Evolutionary conservation across 2,329 filamentous ascomycete species (phyloP).

Genomic region (Magnaporthiopsis poae): DNA sequence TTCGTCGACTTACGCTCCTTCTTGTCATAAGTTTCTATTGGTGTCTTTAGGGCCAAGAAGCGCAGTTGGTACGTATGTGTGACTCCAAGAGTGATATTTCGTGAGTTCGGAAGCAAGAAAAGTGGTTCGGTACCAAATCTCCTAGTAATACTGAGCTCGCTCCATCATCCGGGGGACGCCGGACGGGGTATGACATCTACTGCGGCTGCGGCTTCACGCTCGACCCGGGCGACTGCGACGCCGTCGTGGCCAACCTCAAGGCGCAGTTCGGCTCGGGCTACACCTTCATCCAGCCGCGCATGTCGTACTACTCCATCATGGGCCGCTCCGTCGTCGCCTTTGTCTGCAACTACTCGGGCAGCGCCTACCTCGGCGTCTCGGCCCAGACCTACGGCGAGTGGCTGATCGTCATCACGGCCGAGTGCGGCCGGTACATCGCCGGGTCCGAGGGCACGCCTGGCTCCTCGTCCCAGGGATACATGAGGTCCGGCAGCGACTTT

Average conservation of each 20-base stretch:
- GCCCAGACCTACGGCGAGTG: not conserved
- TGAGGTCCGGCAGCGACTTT: not conserved
- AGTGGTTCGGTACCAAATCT: too few species aligned
- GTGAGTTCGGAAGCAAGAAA: too few species aligned
- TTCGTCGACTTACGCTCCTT: too few species aligned
- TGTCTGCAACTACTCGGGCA: not conserved
- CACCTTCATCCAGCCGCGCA: not conserved
- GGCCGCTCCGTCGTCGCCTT: not conserved
- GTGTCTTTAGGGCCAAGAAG: too few species aligned
- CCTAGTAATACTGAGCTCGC: too few species aligned
- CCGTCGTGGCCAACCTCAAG: not conserved
- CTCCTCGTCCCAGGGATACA: not conserved
- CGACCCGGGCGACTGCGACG: not conserved
- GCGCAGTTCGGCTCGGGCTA: not conserved
- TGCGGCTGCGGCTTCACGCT: not conserved
- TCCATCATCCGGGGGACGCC: too few species aligned
- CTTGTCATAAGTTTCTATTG: too few species aligned
- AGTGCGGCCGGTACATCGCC: not conserved
- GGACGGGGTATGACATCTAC: too few species aligned
- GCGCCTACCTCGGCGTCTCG: not conserved
- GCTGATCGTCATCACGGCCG: not conserved
- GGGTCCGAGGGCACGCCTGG: not conserved
- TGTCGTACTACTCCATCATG: not conserved
- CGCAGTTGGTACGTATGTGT: too few species aligned
- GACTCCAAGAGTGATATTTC: too few species aligned